Evolutionary conservation across 179 eudicot species (phyloP), one percentile per base, ranked within the genome.

Genomic region (Carnegiea gigantea): DNA sequence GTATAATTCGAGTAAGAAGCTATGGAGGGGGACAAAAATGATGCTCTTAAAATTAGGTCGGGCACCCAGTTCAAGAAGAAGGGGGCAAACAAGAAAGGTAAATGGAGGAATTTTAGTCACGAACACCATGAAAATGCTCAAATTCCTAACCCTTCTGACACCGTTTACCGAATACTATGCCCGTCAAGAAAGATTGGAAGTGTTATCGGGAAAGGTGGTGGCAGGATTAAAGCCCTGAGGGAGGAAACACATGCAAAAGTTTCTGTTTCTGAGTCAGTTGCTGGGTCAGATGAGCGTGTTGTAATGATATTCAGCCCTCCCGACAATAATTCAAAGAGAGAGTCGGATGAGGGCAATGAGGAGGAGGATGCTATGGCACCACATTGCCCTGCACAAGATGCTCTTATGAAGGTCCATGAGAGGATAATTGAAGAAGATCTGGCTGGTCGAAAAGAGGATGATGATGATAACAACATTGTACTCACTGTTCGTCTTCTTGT

Each of bases 131-230:
- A 81, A 44, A 82, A 83, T 60, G 75, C 84, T 77, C 92, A 84
- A 79, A 80, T 84, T 80, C 91, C 91, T 23, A 78, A 85, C 64
- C 80, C 90, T 67, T 73, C 92, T 59, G 97, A 94, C 65, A 93
- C 98, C 18, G 89, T 89, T 33, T 94, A 94, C 77, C 86, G 93
- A 21, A 94, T 94, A 78, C 90, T 93, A 4, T 93, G 95, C 84
- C 91, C 89, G 13, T 88, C 93, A 24, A 86, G 72, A 71, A 90
- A 89, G 86, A 90, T 93, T 70, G 98, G 98, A 59, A 86, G 93
- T 86, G 95, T 94, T 38, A 91, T 93, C 78, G 98, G 98, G 17
- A 94, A 91, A 91, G 97, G 95, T 75, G 98, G 98, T 44, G 87
- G 84, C 64, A 92, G 90, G 77, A 84, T 94, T 65, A 90, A 88